Base-by-base conservation (phyloP, 306 rosid species). In the Hippophae gyantsensis region DNA sequence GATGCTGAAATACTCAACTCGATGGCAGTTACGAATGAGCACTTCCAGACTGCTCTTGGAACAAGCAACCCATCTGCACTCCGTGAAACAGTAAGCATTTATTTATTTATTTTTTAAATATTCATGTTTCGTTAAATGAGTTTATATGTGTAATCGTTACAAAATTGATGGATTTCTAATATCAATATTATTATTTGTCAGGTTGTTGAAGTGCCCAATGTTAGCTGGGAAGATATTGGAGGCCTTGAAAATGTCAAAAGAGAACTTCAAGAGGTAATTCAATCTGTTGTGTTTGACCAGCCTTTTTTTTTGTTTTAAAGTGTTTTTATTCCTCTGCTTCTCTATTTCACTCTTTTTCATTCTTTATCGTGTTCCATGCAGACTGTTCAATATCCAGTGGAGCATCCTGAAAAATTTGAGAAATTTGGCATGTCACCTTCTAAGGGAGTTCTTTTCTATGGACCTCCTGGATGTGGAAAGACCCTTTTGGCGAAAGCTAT, bases 361-460 rank as follows among this genome's bases (percentile, higher is more conserved):
- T 5, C 54, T 26, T 10, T 69, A 9, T 60, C 62, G 51, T 60
- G 53, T 49, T 68, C 7, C 51, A 62, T 69, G 71, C 69, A 84
- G 90, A 84, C 85, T 55, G 86, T 81, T 62, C 84, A 81, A 64
- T 78, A 78, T 60, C 90, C 87, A 10, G 90, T 84, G 82, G 90
- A 81, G 74, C 90, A 84, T 72, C 90, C 90, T 49, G 90, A 84
- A 44, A 84, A 81, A 79, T 84, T 84, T 69, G 87, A 84, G 78
- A 81, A 84, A 61, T 84, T 84, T 64, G 90, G 90, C 73, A 84
- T 84, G 90, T 76, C 87, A 49, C 90, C 87, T 61, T 84, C 87
- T 7, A 84, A 84, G 72, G 87, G 92, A 60, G 92, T 81, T 64
- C 87, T 84, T 42, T 78, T 84, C 57, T 78, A 78, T 66, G 90